Conservation (phyloP, 1,284 basidiomycete genomes). For the Cryptococcus sp. region DNA sequence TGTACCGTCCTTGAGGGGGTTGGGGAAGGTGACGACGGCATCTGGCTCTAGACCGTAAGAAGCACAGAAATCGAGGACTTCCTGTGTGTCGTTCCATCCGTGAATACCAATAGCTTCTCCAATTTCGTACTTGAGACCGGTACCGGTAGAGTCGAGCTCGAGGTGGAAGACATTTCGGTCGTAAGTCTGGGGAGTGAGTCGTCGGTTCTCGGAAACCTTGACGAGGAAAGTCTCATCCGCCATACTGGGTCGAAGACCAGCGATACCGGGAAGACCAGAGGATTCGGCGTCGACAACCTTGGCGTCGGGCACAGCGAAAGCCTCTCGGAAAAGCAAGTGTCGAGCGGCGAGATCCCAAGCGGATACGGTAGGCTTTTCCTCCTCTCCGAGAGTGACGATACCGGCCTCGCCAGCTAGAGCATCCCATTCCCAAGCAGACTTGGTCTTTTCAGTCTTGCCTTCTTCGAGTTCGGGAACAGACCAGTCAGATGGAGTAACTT, state of each 20-base stretch:
- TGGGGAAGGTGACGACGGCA: constrained; percentile 75
- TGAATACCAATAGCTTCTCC: constrained; percentile 96
- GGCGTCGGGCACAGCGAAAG: constrained; percentile 55
- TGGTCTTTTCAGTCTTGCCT: constrained; percentile 38
- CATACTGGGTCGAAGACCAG: constrained; percentile 77
- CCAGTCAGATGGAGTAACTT: constrained; percentile 34
- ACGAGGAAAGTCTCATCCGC: constrained; percentile 90
- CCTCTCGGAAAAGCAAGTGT: constrained; percentile 79
- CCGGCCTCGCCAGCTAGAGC: constrained; percentile 39
- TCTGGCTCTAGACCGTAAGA: constrained; percentile 88
- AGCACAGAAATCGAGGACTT: constrained; percentile 80
- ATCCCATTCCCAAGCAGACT: constrained; percentile 46
- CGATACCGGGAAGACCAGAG: constrained; percentile 53
- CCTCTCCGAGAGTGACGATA: constrained; percentile 37
- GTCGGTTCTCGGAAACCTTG: constrained; percentile 87
- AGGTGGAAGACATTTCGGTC: constrained; percentile 99
- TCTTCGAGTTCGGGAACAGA: constrained; percentile 39
- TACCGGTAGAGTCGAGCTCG: constrained; percentile 88
- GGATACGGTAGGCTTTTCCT: constrained; percentile 34
- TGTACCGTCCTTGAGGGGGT: constrained; percentile 51
- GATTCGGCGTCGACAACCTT: constrained; percentile 32
- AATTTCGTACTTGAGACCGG: constrained; percentile 90
- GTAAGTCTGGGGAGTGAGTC: constrained; percentile 90
- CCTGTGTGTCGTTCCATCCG: constrained; percentile 92
- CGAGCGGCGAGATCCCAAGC: constrained; percentile 84